These are phyloP conservation scores for Emergomyces africanus DNA, from an alignment of 2,329 filamentous ascomycete species.

Conservation along the genomic window DNA sequence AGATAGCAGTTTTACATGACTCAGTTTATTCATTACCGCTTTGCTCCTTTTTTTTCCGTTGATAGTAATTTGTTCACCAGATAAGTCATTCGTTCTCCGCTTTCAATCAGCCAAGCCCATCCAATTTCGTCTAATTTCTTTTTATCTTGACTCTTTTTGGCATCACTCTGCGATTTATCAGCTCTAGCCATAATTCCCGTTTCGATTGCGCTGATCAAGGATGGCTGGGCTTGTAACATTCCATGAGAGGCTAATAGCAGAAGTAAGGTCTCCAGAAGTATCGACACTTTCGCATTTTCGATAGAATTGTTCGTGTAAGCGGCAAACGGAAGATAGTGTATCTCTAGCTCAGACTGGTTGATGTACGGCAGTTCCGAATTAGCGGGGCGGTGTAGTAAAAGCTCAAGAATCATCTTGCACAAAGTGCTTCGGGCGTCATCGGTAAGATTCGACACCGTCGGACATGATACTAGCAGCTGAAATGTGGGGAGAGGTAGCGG, in stretches of 20 bases:
- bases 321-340: conserved; percentile 52
- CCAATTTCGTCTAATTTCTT: conserved; percentile 23
- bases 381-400: conserved; percentile 34
- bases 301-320: conserved; percentile 48
- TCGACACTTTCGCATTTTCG: conserved; percentile 61
- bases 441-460: conserved; percentile 30
- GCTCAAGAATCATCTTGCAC: conserved; percentile 39
- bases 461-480: conserved; percentile 32
- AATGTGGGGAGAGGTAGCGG: conserved; percentile 34
- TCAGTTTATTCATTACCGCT: not conserved
- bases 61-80: conserved; percentile 19
- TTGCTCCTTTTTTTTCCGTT: not conserved
- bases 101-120: conserved; percentile 29
- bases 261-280: conserved; percentile 54
- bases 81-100: conserved; percentile 27
- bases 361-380: conserved; percentile 31
- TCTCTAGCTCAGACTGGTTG: conserved; percentile 37
- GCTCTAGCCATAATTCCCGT: conserved; percentile 41
- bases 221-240: conserved; percentile 20
- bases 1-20: not conserved
- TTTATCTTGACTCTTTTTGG: conserved; percentile 31
- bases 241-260: conserved; percentile 36
- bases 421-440: conserved; percentile 36
- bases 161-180: conserved; percentile 32
- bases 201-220: conserved; percentile 36